Evolutionary conservation across 2,329 filamentous ascomycete species (phyloP).

Genomic region (Aureobasidium pullulans): DNA sequence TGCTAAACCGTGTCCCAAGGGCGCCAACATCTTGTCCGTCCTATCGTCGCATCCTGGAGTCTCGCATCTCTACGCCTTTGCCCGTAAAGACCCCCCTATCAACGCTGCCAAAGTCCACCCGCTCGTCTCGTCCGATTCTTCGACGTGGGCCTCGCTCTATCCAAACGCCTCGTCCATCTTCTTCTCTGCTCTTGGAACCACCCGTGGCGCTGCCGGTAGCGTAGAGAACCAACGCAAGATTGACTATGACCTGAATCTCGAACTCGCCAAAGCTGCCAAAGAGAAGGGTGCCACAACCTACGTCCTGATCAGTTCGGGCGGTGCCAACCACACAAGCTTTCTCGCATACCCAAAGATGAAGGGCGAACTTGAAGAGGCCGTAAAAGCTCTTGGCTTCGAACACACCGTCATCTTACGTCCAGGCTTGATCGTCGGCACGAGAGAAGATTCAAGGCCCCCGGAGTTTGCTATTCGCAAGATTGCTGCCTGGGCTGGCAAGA

Average conservation of each 20-base stretch:
- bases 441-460: constrained; percentile 48
- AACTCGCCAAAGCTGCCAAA: constrained; percentile 68
- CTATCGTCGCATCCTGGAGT: constrained; percentile 50
- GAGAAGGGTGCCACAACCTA: constrained; percentile 64
- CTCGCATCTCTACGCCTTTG: constrained; percentile 54
- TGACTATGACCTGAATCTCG: constrained; percentile 79
- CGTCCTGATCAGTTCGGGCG: constrained; percentile 62
- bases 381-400: constrained; percentile 67
- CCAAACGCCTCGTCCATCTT: constrained; percentile 59
- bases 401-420: constrained; percentile 68
- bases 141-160: constrained; percentile 56
- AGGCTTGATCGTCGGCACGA: constrained; percentile 65
- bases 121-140: constrained; percentile 59
- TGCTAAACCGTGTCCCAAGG: constrained; percentile 40
- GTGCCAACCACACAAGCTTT: constrained; percentile 45
- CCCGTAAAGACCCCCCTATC: constrained; percentile 55
- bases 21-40: constrained; percentile 63
- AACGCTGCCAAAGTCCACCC: constrained; percentile 54
- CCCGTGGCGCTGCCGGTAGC: constrained; percentile 64
- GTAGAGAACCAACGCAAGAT: constrained; percentile 78
- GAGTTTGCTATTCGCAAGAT: constrained; percentile 53
- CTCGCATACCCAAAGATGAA: constrained; percentile 67
- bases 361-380: constrained; percentile 72
- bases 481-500: constrained; percentile 47
- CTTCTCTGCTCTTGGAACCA: constrained; percentile 76